A percentile compares a stretch with the other conserved stretches of the same genome.
Conservation (phyloP, 2,329 filamentous ascomycete species). For the Myrmaecium sp. region DNA sequence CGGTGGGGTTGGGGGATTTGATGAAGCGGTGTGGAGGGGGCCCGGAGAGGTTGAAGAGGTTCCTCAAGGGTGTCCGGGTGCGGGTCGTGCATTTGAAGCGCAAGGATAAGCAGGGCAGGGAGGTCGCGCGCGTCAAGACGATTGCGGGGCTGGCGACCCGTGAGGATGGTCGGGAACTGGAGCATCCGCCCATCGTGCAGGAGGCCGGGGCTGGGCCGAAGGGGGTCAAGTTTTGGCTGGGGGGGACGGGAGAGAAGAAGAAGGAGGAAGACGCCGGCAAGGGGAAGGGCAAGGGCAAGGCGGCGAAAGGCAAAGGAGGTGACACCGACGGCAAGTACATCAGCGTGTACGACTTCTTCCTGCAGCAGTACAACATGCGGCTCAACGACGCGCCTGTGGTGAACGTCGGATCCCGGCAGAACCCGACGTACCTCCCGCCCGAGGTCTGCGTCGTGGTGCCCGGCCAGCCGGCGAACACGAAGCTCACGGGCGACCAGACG, state of each 20-base stretch:
- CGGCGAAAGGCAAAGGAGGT: slow-evolving; percentile 2
- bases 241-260: slow-evolving; percentile 1
- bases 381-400: slow-evolving; percentile 12
- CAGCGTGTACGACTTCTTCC: slow-evolving; percentile 3
- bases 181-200: slow-evolving; percentile 7
- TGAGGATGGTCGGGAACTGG: slow-evolving; percentile 16
- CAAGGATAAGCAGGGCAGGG: slow-evolving; percentile 16
- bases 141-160: slow-evolving; percentile 20
- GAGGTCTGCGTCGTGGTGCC: slow-evolving; percentile 16
- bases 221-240: slow-evolving; percentile 4
- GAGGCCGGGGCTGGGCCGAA: slow-evolving; percentile 1
- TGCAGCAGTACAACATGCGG: slow-evolving; percentile 8
- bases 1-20: slow-evolving; percentile 21
- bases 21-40: slow-evolving; percentile 11
- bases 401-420: slow-evolving; percentile 11
- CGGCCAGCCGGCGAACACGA: slow-evolving; percentile 13
- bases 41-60: slow-evolving; percentile 13
- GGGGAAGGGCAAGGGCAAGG: slow-evolving; percentile 1
- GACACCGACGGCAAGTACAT: slow-evolving; percentile 3
- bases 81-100: slow-evolving; percentile 23
- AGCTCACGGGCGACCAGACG: slow-evolving; percentile 12
- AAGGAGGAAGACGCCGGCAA: background rate
- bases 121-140: slow-evolving; percentile 21
- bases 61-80: slow-evolving; percentile 22
- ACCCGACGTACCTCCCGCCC: slow-evolving; percentile 16